Percentiles rank a stretch among this genome's conserved stretches.
phyloP scores from a whole-genome alignment of 345 rosid species.

The Barbarea vulgaris region DNA sequence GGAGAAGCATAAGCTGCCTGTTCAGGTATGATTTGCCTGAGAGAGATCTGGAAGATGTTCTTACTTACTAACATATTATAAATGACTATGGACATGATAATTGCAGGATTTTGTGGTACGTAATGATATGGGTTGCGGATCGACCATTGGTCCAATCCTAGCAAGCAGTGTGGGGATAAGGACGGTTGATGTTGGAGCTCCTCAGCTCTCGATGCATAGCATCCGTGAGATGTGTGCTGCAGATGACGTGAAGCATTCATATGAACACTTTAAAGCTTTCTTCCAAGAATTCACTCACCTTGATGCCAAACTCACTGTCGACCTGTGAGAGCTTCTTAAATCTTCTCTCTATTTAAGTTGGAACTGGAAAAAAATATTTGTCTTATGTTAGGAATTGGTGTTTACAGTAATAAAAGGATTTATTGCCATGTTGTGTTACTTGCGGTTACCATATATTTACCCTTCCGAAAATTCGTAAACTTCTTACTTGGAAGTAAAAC shows the following conservation, averaged over 20 bases:
- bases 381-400: not conserved
- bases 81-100: not conserved
- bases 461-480: not conserved
- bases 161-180: conserved; percentile 97
- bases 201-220: conserved; percentile 97
- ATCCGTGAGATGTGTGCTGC: conserved; percentile 95
- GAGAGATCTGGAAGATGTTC: conserved; percentile 9
- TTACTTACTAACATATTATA: not conserved
- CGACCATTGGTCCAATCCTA: conserved; percentile 94
- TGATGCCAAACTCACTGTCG: conserved; percentile 69
- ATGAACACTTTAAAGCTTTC: conserved; percentile 92
- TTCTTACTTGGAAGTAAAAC: not conserved
- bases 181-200: conserved; percentile 94
- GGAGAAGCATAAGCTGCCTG: conserved; percentile 63
- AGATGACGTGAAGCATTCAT: conserved; percentile 76
- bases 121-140: conserved; percentile 92
- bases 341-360: not conserved
- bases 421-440: not conserved
- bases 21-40: conserved; percentile 58
- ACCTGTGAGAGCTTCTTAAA: conserved; percentile 38
- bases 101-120: conserved; percentile 94
- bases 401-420: conserved; percentile 10
- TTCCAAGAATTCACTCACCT: conserved; percentile 69
- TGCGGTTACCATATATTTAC: not conserved
- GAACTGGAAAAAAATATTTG: not conserved